These are phyloP conservation scores for Xylaria grammica DNA, from an alignment of 495 filamentous ascomycete genomes.

Conservation along the genomic window DNA sequence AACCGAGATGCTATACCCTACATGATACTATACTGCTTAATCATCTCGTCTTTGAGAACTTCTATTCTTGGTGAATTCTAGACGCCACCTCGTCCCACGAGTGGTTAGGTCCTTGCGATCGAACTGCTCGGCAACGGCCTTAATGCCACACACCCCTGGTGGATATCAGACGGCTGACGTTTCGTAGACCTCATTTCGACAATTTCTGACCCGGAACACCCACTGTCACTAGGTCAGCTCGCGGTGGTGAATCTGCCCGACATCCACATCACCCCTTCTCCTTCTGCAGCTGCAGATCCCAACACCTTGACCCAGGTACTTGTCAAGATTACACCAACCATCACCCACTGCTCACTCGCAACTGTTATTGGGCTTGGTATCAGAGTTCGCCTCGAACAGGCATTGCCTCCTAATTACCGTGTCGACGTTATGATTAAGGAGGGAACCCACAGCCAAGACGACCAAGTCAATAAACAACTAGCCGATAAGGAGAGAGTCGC, in stretches of 20 bases:
- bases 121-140: not conserved
- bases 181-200: constrained; percentile 84
- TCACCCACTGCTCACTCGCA: constrained; percentile 94
- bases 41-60: not conserved
- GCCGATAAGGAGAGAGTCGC: constrained; percentile 96
- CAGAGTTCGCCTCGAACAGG: constrained; percentile 86
- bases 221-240: constrained; percentile 87
- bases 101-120: not conserved
- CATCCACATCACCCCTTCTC: constrained; percentile 75
- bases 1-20: not conserved
- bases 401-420: constrained; percentile 88
- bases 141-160: not conserved
- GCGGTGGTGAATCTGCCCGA: constrained; percentile 94
- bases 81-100: not conserved
- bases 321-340: constrained; percentile 90
- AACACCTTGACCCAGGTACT: constrained; percentile 57
- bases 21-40: not conserved
- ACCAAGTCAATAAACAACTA: constrained; percentile 94
- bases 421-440: constrained; percentile 94
- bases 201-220: constrained; percentile 96
- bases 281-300: constrained; percentile 56
- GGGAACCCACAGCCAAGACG: constrained; percentile 91
- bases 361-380: constrained; percentile 97
- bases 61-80: constrained; percentile 5
- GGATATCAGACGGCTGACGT: constrained; percentile 43